Evolutionary conservation across 2,329 filamentous ascomycete species (phyloP).

Genomic region (Cercospora berteroae): DNA sequence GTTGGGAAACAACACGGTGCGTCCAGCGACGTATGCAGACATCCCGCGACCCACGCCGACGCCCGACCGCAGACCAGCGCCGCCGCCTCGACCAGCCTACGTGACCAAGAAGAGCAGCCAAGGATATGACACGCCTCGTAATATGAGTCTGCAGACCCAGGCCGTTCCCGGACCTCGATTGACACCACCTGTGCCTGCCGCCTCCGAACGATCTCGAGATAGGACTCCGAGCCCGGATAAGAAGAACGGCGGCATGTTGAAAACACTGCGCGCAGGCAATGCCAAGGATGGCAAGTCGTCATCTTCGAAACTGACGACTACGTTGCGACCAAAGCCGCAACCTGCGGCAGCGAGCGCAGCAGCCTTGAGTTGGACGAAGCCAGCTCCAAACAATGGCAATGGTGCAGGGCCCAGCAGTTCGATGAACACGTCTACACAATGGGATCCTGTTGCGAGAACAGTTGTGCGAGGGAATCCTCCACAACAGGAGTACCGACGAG

Average conservation of each 20-base stretch:
- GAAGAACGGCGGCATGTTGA: conserved; percentile 54
- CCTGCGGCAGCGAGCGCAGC: conserved; percentile 62
- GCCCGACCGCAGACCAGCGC: conserved; percentile 27
- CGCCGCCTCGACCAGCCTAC: conserved; percentile 49
- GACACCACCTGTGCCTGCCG: conserved; percentile 21
- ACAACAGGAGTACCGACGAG: conserved; percentile 21
- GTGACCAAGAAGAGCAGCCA: conserved; percentile 49
- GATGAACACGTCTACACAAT: conserved; percentile 21
- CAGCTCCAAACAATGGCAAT: conserved; percentile 7
- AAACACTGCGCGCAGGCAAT: conserved; percentile 33
- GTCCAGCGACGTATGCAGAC: conserved; percentile 74
- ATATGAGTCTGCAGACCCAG: conserved; percentile 31
- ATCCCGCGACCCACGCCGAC: conserved; percentile 61
- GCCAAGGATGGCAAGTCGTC: conserved; percentile 32
- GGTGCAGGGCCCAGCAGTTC: conserved; percentile 9
- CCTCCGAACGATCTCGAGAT: conserved; percentile 37
- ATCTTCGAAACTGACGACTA: conserved; percentile 47
- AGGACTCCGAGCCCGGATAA: conserved; percentile 63
- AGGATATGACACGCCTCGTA: conserved; percentile 26
- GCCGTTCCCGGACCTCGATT: conserved; percentile 16
- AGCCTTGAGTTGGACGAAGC: conserved; percentile 58
- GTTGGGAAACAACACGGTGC: conserved; percentile 79
- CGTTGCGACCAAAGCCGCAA: conserved; percentile 47
- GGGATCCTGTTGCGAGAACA: conserved; percentile 38
- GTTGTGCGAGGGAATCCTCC: conserved; percentile 27